Base-by-base conservation (phyloP, 2,329 filamentous ascomycete species). In the Geosmithia putterillii region DNA sequence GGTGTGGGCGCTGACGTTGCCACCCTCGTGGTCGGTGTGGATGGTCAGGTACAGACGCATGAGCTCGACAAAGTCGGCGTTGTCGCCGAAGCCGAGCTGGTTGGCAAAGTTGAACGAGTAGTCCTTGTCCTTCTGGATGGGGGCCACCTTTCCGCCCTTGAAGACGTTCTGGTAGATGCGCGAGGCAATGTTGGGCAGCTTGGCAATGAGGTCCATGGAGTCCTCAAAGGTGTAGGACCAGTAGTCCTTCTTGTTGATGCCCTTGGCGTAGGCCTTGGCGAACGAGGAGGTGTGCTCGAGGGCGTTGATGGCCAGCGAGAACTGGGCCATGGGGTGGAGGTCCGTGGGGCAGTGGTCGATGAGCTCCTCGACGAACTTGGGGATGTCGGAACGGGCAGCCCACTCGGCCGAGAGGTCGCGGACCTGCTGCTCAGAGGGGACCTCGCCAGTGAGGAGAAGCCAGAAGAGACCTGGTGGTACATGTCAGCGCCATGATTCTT, bases 101-200 rank as follows among this genome's bases (percentile, higher is more conserved):
- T 96, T 96, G 70, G 92, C 89, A 66, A 98, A 86, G 84, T 98
- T 98, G 86, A 83, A 98, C 58, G 83, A 79, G 76, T 95, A 98
- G 66, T 98, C 92, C 85, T 96, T 92, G 74, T 96, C 90, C 79
- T 95, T 94, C 77, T 96, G 83, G 65, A 95, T 79, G 44, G 88
- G 66, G 48, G 87, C 86, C 54, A 98, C 90, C 83, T 96, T 96
- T 73, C 92, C 92, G 62, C 94, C 92, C 82, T 96, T 95, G 86
- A 94, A 98, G 66, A 96, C 83, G 69, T 98, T 98, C 76, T 94
- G 92, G 83, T 98, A 98, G 79, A 98, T 98, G 73, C 88, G 87
- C 51, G 92, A 76, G 52, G 92, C 92, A 60, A 98, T 95, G 66
- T 87, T 95, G 64, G 92, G 92, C 57, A 98, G 86, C 83, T 96